Evolutionary conservation across 2,329 filamentous ascomycete species (phyloP).

Genomic region (Xylaria sp.): DNA sequence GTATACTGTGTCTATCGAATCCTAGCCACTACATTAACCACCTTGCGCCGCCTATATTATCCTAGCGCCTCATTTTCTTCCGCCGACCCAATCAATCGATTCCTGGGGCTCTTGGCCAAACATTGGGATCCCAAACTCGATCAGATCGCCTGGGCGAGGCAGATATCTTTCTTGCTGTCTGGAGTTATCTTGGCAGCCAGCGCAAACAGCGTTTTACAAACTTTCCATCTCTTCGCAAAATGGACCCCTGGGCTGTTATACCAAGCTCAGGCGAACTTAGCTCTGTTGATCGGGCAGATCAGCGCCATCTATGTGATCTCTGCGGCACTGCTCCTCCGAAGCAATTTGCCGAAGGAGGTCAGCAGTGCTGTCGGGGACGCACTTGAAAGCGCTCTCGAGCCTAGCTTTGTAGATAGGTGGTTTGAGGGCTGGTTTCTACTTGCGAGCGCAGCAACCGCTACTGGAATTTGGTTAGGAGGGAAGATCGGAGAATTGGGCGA

Average conservation of each 20-base stretch:
- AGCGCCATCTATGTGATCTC: constrained; percentile 87
- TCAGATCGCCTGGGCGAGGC: constrained; percentile 83
- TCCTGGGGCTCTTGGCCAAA: constrained; percentile 81
- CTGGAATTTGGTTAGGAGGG: constrained; percentile 79
- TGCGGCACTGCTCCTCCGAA: constrained; percentile 78
- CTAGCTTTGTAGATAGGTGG: constrained; percentile 80
- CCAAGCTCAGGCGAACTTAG: constrained; percentile 80
- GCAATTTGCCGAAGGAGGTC: constrained; percentile 81
- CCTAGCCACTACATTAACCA: constrained; percentile 75
- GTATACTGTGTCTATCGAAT: constrained; percentile 89
- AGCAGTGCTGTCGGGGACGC: constrained; percentile 81
- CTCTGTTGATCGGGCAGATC: constrained; percentile 82
- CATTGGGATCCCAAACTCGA: constrained; percentile 88
- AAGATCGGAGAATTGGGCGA: constrained; percentile 66
- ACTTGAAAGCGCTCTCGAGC: constrained; percentile 79
- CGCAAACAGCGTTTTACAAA: constrained; percentile 86
- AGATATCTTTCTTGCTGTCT: constrained; percentile 85
- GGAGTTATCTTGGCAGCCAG: constrained; percentile 85
- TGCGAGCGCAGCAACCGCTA: constrained; percentile 71
- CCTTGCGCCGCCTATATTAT: constrained; percentile 68
- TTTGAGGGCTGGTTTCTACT: constrained; percentile 88
- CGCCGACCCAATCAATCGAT: constrained; percentile 84
- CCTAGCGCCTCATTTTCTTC: constrained; percentile 67
- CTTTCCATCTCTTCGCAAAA: constrained; percentile 81
- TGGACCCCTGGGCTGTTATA: constrained; percentile 78